Conservation (phyloP, 306 rosid genomes). For the Cyamopsis tetragonoloba region DNA sequence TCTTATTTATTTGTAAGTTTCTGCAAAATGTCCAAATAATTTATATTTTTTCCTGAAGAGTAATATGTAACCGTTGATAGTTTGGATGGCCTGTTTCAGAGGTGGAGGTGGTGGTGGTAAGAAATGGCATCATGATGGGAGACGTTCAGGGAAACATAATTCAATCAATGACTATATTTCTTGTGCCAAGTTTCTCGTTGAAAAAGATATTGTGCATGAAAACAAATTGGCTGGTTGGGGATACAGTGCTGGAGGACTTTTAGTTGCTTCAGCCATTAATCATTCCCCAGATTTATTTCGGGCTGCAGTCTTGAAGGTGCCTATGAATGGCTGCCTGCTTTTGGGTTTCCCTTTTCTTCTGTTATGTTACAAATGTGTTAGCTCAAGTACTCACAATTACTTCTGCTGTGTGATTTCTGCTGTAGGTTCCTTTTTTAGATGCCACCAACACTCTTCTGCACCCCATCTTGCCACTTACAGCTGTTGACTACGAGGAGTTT, state of each 20-base stretch:
- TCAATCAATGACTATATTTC: conserved; percentile 77
- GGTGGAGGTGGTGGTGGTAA: conserved; percentile 95
- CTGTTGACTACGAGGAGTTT: conserved; percentile 82
- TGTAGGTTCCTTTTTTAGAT: conserved; percentile 90
- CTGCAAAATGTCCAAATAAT: conserved; percentile 3
- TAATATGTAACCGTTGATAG: conserved; percentile 17
- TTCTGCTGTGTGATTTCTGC: conserved; percentile 23
- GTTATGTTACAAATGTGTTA: conserved; percentile 17
- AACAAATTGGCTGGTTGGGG: conserved; percentile 86
- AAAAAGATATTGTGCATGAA: conserved; percentile 59
- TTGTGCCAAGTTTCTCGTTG: conserved; percentile 79
- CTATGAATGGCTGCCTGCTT: background rate
- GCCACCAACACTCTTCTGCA: conserved; percentile 72
- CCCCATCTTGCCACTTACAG: conserved; percentile 77
- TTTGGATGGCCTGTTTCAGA: conserved; percentile 47
- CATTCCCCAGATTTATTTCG: conserved; percentile 66
- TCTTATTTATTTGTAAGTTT: background rate
- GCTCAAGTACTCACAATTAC: conserved; percentile 4
- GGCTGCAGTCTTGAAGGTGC: conserved; percentile 83
- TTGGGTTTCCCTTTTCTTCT: conserved; percentile 11
- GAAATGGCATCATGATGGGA: conserved; percentile 89
- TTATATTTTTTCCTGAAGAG: background rate
- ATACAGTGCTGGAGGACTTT: conserved; percentile 89
- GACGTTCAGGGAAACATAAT: conserved; percentile 56
- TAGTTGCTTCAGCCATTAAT: conserved; percentile 91